These are phyloP conservation scores for Acanthamoeba triangularis DNA, from an alignment of 208 protist genomes.

Conservation along the genomic window DNA sequence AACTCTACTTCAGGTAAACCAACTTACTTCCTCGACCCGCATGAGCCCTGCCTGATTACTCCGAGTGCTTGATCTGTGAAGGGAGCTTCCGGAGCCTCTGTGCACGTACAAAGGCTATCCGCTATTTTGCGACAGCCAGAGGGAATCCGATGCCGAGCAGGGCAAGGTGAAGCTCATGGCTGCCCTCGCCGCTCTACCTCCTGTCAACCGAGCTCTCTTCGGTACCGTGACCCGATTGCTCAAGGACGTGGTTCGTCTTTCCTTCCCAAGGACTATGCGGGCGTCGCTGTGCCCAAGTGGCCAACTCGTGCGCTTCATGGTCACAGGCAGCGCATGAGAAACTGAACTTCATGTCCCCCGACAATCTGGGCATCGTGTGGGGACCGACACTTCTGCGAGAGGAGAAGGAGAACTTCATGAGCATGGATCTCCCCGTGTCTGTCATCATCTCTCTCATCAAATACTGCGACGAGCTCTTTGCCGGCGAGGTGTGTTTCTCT, in stretches of 20 bases:
- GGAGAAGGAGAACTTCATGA: conserved; percentile 70
- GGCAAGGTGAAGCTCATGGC: background rate
- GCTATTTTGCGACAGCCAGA: conserved; percentile 24
- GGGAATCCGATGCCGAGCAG: background rate
- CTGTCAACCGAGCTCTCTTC: conserved; percentile 16
- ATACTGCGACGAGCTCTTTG: conserved; percentile 41
- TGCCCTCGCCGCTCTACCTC: background rate
- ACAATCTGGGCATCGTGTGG: conserved; percentile 54
- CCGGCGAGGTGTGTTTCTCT: background rate
- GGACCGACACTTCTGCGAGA: conserved; percentile 13
- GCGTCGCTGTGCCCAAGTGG: background rate
- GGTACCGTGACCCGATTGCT: background rate
- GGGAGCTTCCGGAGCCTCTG: conserved; percentile 50
- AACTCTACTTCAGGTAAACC: conserved; percentile 33
- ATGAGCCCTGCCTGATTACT: background rate
- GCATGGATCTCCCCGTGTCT: background rate
- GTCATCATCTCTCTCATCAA: conserved; percentile 17
- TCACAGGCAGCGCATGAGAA: background rate
- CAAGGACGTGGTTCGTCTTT: background rate
- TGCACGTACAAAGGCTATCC: conserved; percentile 33
- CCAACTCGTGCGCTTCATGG: background rate
- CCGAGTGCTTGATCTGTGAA: background rate
- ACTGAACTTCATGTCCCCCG: conserved; percentile 29
- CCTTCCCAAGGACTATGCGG: background rate
- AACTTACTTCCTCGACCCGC: background rate